Conservation (phyloP, 2,329 filamentous ascomycete species). For the Fusarium robinianum region DNA sequence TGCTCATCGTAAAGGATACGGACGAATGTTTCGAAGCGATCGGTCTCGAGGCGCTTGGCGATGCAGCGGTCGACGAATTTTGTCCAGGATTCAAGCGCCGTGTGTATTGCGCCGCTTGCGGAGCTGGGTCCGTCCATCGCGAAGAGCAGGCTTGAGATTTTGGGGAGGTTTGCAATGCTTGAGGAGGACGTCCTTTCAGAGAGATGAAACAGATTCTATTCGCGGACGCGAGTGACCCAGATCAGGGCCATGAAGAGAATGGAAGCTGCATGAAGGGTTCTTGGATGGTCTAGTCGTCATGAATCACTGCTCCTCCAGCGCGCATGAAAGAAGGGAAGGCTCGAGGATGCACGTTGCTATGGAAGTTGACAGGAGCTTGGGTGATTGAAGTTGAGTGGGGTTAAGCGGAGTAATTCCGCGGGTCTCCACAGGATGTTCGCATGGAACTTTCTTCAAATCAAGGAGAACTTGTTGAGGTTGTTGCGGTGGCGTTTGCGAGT, state of each 20-base stretch:
- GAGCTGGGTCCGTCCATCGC: slow-evolving; percentile 36
- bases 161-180: slow-evolving; percentile 1
- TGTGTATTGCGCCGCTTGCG: slow-evolving; percentile 33
- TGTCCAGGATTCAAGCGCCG: slow-evolving; percentile 51
- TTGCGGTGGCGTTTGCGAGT: no score
- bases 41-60: slow-evolving; percentile 54
- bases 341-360: slow-evolving; percentile 15
- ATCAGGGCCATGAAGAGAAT: slow-evolving; percentile 18
- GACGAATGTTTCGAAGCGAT: slow-evolving; percentile 58
- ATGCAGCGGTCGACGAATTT: slow-evolving; percentile 58
- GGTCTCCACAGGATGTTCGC: background rate
- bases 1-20: slow-evolving; percentile 55
- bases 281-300: background rate
- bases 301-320: slow-evolving; percentile 4
- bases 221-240: slow-evolving; percentile 11
- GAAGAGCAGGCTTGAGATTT: slow-evolving; percentile 2
- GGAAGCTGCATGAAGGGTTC: background rate
- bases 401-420: slow-evolving; percentile 25
- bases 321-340: slow-evolving; percentile 7
- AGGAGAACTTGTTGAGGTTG: no score
- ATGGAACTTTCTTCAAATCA: no score
- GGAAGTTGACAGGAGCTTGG: slow-evolving; percentile 15
- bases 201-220: slow-evolving; percentile 1
- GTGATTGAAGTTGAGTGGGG: background rate
- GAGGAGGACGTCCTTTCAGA: slow-evolving; percentile 3